phyloP scores from a whole-genome alignment of 2,329 filamentous ascomycete species.

The Sphaerulina populicola region DNA sequence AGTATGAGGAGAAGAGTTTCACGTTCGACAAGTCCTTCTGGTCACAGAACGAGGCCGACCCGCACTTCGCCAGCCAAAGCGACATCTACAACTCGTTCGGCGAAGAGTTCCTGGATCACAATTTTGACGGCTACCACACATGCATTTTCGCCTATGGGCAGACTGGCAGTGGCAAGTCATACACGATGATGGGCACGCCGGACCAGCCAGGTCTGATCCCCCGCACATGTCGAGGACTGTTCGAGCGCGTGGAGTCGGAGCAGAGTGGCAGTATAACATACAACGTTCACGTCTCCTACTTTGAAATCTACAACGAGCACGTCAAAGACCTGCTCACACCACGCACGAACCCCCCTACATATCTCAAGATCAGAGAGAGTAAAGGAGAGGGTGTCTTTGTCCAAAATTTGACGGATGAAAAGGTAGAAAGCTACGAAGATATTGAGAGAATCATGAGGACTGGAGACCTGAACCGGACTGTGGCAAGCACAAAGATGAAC shows the following conservation, averaged over 20 bases:
- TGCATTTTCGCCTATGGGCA: slow-evolving; percentile 99
- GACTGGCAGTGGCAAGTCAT: slow-evolving; percentile 94
- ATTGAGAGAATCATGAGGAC: slow-evolving; percentile 84
- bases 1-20: slow-evolving; percentile 80
- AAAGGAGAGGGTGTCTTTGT: slow-evolving; percentile 93
- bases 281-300: slow-evolving; percentile 95
- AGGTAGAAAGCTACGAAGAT: slow-evolving; percentile 77
- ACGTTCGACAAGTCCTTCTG: slow-evolving; percentile 98
- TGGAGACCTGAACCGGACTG: slow-evolving; percentile 79
- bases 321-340: slow-evolving; percentile 87
- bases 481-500: slow-evolving; percentile 97
- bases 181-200: slow-evolving; percentile 89
- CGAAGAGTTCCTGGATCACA: slow-evolving; percentile 96
- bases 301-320: slow-evolving; percentile 99
- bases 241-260: slow-evolving; percentile 79
- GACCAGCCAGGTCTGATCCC: slow-evolving; percentile 88
- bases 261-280: slow-evolving; percentile 89
- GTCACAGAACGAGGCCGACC: slow-evolving; percentile 73
- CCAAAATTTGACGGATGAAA: slow-evolving; percentile 89
- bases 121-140: slow-evolving; percentile 98
- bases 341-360: slow-evolving; percentile 69
- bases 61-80: slow-evolving; percentile 84
- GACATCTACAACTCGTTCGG: slow-evolving; percentile 91
- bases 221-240: slow-evolving; percentile 89
- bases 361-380: slow-evolving; percentile 94